Evolutionary conservation across 768 basidiomycete genomes (phyloP), one percentile per base, ranked within the genome.

Genomic region (Calocera cornea): DNA sequence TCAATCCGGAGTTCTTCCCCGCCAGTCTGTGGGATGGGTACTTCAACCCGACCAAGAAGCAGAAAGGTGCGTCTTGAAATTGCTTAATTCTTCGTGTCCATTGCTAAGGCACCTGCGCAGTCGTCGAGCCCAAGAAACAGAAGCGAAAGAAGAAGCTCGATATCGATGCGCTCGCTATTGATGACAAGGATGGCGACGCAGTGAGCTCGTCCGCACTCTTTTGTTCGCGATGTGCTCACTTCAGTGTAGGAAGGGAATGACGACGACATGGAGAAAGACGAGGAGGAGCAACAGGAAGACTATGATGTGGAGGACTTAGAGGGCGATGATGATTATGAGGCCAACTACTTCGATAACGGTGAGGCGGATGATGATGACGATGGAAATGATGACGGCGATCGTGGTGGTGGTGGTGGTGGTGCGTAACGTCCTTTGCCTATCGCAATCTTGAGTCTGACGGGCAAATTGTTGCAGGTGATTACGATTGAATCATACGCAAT

Each of bases 341-440:
- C 89, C 69, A 90, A 93, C 74, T 92, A 93, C 80, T 93, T 93
- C 74, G 90, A 93, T 75, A 92, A 91, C 66, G 90, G 90, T 19
- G 90, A 92, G 76, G 86, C 81, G 2, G 90, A 92, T 65, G 89
- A 92, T 72, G 76, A 83, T 66, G 91, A 93, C 72, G 87, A 90
- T 72, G 75, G 89, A 24, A 89, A 87, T 3, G 90, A 83, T 19
- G 88, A 83, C 41, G 87, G 83, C 34, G 87, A 84, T 41, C 87
- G 84, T 68, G 86, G 84, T 11, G 65, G 65, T 54, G 71, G 84
- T 68, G 86, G 84, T 11, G 65, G 65, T 54, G 71, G 72, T 75
- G 69, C 67, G 69, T 71, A 60, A 38, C 14, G n/a, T 66, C 65
- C 41, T 66, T 14, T 11, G 47, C 47, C 10, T 67, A 16, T 31